Base-by-base conservation (phyloP, 768 basidiomycete genomes). In the Lactarius akahatsu region DNA sequence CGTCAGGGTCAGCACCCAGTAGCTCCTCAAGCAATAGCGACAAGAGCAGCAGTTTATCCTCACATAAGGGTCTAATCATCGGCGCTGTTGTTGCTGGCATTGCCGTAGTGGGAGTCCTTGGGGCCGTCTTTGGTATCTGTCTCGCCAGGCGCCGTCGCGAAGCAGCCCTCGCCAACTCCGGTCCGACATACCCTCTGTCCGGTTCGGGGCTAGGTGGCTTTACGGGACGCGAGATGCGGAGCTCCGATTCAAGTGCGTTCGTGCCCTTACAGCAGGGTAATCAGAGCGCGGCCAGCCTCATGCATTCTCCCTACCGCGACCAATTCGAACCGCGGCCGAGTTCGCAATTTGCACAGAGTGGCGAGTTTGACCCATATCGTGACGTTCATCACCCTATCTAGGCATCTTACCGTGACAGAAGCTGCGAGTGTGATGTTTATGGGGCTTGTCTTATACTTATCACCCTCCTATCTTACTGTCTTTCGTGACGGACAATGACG, bases 231-330 rank as follows among this genome's bases (percentile, higher is more conserved):
- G 80, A 74, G 63, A 70, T 74, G 62, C 77, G 86, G 47, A 76
- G 76, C 76, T 86, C 87, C 68, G 85, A 88, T 77, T 85, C 87
- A 71, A 87, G 86, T 68, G 83, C 88, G 41, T 90, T 91, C 72
- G 78, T 88, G 60, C 89, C 90, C n/a, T 74, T 91, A 71, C 83
- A 85, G 70, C 87, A 87, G 73, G 83, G 82, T 38, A 85, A 85
- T 69, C 78, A 80, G 57, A 89, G 86, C 73, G 58, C 63, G 3
- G 80, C 74, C 23, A 73, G 75, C 69, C 74, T 77, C 43, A 71
- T 77, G 66, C 78, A 79, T 56, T 68, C 73, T 64, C 76, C 75
- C 20, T 79, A 78, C 70, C 76, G 72, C 62, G 79, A 81, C 63
- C 74, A 76, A 57, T 71, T 69, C 54, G 62, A 71, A 63, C 50